These are phyloP conservation scores for Gossypium davidsonii DNA, from an alignment of 441 rosid genomes.

Conservation along the genomic window DNA sequence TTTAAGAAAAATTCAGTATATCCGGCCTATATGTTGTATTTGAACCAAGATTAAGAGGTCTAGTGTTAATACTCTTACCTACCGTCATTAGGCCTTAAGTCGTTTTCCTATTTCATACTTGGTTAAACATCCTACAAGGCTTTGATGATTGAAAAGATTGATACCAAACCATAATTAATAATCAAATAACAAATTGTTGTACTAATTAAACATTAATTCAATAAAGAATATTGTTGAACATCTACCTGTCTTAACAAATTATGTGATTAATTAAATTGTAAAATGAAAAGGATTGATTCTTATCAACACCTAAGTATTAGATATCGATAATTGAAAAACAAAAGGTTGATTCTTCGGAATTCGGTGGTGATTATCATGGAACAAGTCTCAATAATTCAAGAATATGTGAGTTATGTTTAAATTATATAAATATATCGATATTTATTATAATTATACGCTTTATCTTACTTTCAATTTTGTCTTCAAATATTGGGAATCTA, in stretches of 20 bases:
- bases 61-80: neutral
- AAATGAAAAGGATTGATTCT: neutral
- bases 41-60: neutral
- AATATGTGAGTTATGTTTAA: too few relatives aligned
- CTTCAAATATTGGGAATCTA: neutral
- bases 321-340: neutral
- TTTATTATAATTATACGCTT: neutral
- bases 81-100: neutral
- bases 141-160: conserved; percentile 6
- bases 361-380: neutral
- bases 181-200: neutral
- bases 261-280: neutral
- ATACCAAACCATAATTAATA: neutral
- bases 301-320: neutral
- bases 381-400: neutral
- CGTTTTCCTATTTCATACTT: neutral
- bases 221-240: neutral
- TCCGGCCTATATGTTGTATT: neutral
- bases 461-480: neutral
- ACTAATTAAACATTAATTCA: neutral
- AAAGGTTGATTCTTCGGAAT: neutral
- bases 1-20: too few relatives aligned
- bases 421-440: too few relatives aligned
- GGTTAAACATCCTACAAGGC: neutral
- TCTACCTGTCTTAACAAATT: conserved; percentile 4